Conservation (phyloP, 78 protist species). For the Diacronema lutheri region DNA sequence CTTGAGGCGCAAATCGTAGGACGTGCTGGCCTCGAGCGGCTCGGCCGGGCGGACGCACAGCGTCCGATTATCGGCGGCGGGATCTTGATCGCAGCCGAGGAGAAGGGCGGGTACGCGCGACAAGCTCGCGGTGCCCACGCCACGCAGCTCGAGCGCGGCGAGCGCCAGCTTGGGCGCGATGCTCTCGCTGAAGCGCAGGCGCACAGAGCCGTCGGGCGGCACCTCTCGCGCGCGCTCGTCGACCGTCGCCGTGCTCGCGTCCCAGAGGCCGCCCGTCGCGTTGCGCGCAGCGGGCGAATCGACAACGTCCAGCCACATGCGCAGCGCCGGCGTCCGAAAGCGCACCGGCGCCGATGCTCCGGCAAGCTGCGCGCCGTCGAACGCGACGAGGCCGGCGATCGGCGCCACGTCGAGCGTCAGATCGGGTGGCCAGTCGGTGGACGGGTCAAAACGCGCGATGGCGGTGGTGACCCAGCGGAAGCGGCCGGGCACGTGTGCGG, state of each 20-base stretch:
- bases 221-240: not conserved
- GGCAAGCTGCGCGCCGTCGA: not conserved
- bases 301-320: not conserved
- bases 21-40: not conserved
- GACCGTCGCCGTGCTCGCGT: not conserved
- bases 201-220: not conserved
- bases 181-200: not conserved
- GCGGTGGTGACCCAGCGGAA: conserved; percentile 16
- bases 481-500: not conserved
- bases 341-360: not conserved
- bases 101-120: too few species aligned
- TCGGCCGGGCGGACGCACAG: not conserved
- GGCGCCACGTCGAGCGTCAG: not conserved
- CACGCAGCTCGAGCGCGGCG: not conserved
- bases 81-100: too few species aligned
- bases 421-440: not conserved
- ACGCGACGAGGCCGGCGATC: not conserved
- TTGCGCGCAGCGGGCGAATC: not conserved
- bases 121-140: not conserved
- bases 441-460: conserved; percentile 17
- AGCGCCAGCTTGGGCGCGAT: not conserved
- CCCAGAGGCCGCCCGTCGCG: not conserved
- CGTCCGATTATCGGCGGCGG: too few species aligned
- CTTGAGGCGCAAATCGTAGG: not conserved
- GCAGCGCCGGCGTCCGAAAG: not conserved